These are phyloP conservation scores for Trichoderma aggressivum DNA, from an alignment of 2,329 filamentous ascomycete species.

Conservation along the genomic window DNA sequence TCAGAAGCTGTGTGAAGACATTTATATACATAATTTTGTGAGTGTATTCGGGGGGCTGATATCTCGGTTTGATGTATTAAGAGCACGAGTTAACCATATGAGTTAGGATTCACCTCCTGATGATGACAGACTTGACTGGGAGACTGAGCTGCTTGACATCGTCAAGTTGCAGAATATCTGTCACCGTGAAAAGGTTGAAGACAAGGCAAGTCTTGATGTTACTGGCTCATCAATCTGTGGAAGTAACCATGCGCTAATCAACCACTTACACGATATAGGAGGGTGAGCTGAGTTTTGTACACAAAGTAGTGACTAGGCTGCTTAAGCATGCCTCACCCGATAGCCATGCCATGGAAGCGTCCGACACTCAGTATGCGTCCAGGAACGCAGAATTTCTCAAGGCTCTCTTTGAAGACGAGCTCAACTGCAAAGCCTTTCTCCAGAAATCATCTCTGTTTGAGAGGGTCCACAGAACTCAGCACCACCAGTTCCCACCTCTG, in stretches of 20 bases:
- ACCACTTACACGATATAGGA: conserved; percentile 29
- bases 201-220: conserved; percentile 38
- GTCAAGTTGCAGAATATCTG: conserved; percentile 46
- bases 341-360: conserved; percentile 30
- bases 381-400: conserved; percentile 45
- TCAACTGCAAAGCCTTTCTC: conserved; percentile 59
- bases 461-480: conserved; percentile 36
- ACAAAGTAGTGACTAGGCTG: conserved; percentile 43
- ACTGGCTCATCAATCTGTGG: not conserved
- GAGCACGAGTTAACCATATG: not conserved
- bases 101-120: conserved; percentile 27
- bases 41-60: conserved; percentile 17
- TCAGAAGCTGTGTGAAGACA: conserved; percentile 54
- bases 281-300: conserved; percentile 47
- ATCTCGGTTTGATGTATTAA: not conserved
- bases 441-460: conserved; percentile 62
- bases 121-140: conserved; percentile 40
- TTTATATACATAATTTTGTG: conserved; percentile 60
- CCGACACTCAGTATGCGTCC: conserved; percentile 42
- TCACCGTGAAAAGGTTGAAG: conserved; percentile 27
- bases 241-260: not conserved
- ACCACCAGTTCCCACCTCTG: not conserved
- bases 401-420: conserved; percentile 42
- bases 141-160: conserved; percentile 42
- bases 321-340: conserved; percentile 43